phyloP scores from a whole-genome alignment of 805 yeast genomes.

The Metschnikowia dekortorum region DNA sequence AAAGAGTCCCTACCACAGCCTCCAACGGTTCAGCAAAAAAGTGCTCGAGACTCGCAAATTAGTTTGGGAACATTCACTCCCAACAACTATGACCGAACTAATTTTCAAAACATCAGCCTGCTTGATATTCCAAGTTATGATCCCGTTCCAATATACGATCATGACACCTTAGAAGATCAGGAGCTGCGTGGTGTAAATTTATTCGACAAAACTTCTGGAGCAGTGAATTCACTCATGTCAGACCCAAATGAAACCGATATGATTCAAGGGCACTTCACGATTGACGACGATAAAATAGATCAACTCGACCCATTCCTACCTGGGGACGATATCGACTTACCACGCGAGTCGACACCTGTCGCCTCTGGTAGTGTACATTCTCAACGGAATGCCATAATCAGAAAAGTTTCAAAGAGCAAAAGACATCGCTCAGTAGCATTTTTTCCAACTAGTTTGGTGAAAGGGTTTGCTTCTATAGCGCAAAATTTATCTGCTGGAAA shows the following conservation, averaged over 20 bases:
- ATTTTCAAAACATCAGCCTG: conserved; percentile 11
- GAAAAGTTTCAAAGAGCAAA: not conserved
- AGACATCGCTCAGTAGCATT: not conserved
- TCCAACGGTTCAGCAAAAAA: not conserved
- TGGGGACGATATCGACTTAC: not conserved
- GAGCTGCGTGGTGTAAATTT: not conserved
- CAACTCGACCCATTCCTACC: not conserved
- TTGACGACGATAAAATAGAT: conserved; percentile 12
- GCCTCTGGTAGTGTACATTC: not conserved
- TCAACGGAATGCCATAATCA: not conserved
- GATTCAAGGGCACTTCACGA: conserved; percentile 15
- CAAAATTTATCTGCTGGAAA: conserved; percentile 7
- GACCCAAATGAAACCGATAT: conserved; percentile 7
- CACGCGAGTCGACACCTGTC: not conserved
- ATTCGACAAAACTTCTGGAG: not conserved
- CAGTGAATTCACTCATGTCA: not conserved
- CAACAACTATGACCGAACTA: conserved; percentile 4
- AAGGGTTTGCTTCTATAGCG: conserved; percentile 14
- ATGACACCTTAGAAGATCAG: not conserved
- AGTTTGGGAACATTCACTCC: conserved; percentile 6
- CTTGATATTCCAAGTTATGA: conserved; percentile 15
- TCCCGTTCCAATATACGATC: conserved; percentile 9
- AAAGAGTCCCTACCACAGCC: conserved; percentile 6
- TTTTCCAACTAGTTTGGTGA: conserved; percentile 4
- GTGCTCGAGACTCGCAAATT: conserved; percentile 7